phyloP scores from a whole-genome alignment of 352 stramenopile species.

The Globisporangium rhizosaccharum region DNA sequence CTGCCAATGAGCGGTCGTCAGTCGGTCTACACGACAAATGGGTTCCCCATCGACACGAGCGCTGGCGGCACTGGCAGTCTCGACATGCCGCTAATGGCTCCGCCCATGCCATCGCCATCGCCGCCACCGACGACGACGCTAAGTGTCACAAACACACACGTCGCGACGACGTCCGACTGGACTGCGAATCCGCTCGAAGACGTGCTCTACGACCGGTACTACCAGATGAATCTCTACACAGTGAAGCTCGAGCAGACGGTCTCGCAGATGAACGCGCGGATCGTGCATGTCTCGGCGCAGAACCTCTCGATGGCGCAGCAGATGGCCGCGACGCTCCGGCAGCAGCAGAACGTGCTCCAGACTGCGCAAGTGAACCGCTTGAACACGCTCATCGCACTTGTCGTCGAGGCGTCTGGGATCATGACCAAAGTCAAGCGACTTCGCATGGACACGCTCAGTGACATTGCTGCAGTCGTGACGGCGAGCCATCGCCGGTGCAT shows the following conservation, averaged over 20 bases:
- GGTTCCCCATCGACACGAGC: not conserved
- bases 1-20: too few species aligned
- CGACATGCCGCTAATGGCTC: not conserved
- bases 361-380: slow-evolving; percentile 23
- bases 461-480: slow-evolving; percentile 54
- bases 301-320: slow-evolving; percentile 29
- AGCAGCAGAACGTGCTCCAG: slow-evolving; percentile 26
- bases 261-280: slow-evolving; percentile 30
- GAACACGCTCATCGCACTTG: slow-evolving; percentile 36
- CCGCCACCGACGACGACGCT: too few species aligned
- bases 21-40: not conserved
- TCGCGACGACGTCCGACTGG: slow-evolving; percentile 19
- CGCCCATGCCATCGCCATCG: not conserved
- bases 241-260: slow-evolving; percentile 35
- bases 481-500: slow-evolving; percentile 56
- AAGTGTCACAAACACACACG: slow-evolving; percentile 10
- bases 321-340: slow-evolving; percentile 22
- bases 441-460: slow-evolving; percentile 38
- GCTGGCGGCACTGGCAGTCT: too few species aligned
- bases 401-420: slow-evolving; percentile 51
- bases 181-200: slow-evolving; percentile 50
- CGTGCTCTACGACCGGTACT: slow-evolving; percentile 46
- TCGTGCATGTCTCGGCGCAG: slow-evolving; percentile 41
- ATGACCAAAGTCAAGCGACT: slow-evolving; percentile 51
- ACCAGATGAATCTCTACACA: slow-evolving; percentile 39